A percentile compares a stretch with the other conserved stretches of the same genome.
Conservation (phyloP, 306 rosid species). For the Cucurbita ficifolia region DNA sequence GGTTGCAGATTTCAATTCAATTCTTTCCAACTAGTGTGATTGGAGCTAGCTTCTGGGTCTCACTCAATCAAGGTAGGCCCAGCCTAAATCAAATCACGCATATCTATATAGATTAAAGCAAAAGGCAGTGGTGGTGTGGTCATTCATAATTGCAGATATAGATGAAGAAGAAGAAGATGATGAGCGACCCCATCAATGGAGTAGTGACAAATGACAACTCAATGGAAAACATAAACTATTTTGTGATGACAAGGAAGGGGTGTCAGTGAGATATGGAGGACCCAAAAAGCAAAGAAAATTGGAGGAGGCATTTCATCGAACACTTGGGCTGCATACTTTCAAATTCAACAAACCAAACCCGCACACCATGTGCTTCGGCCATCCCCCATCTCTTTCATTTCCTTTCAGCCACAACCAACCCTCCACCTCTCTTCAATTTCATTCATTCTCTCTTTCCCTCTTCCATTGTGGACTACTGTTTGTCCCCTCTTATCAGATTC, state of each 20-base stretch:
- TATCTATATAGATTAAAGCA: neutral
- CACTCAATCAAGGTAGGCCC: neutral
- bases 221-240: neutral
- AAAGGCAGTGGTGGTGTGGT: neutral
- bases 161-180: neutral
- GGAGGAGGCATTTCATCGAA: neutral
- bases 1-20: neutral
- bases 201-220: conserved; percentile 2
- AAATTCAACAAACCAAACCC: neutral
- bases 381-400: conserved; percentile 4
- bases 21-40: neutral
- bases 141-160: neutral
- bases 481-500: conserved; percentile 2
- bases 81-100: neutral
- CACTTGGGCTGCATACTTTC: neutral
- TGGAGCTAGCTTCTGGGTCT: neutral
- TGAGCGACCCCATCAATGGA: neutral
- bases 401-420: neutral
- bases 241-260: neutral
- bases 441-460: neutral
- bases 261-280: conserved; percentile 3
- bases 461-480: conserved; percentile 6
- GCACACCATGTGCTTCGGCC: neutral
- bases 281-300: neutral
- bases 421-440: neutral